Base-by-base conservation (phyloP, 768 basidiomycete species). In the Boletus pseudopeckii region DNA sequence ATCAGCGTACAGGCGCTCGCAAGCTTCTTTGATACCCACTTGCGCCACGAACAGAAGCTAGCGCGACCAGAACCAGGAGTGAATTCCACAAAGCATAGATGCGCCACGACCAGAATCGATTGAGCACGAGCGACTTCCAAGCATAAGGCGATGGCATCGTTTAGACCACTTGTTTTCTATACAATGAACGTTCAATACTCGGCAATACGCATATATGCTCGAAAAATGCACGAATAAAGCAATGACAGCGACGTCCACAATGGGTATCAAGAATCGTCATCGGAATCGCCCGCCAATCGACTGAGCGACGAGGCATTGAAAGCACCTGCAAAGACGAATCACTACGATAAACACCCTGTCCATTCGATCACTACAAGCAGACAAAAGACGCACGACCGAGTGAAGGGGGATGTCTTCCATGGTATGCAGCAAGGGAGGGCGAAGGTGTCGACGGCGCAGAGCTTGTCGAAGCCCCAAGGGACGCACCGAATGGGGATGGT, bases 391-490 rank as follows among this genome's bases (percentile, higher is more conserved):
- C 44, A 77, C 74, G 72, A 50, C 72, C 76, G 7, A 63, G 64
- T 4, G 65, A 63, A 30, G 64, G 54, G 17, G 66, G 62, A 50
- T 76, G 75, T 49, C 64, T 70, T 28, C 75, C 75, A 14, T 73
- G 61, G 46, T 75, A 75, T 5, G 74, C 71, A 8, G 72, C 70
- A 11, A 75, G 65, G n/a, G 74, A 73, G 5, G 74, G 72, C 0
- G 71, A 66, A 7, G 74, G 70, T 2, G 75, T 74, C 30, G 68
- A 64, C 45, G 73, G 61, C 37, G 61, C 53, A 47, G 71, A 55
- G 57, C 52, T 37, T 5, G 70, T 56, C 1, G 68, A 66, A 2
- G 67, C 66, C 5, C 64, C 70, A 6, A 71, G 64, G 44, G 74
- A 77, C 56, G 47, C 46, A 48, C 72, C 55, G 54, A 74, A 59